Percentiles rank a stretch among this genome's conserved stretches.
These are phyloP conservation scores for Umbilicaria muhlenbergii DNA, from an alignment of 495 filamentous ascomycete genomes.

Conservation along the genomic window DNA sequence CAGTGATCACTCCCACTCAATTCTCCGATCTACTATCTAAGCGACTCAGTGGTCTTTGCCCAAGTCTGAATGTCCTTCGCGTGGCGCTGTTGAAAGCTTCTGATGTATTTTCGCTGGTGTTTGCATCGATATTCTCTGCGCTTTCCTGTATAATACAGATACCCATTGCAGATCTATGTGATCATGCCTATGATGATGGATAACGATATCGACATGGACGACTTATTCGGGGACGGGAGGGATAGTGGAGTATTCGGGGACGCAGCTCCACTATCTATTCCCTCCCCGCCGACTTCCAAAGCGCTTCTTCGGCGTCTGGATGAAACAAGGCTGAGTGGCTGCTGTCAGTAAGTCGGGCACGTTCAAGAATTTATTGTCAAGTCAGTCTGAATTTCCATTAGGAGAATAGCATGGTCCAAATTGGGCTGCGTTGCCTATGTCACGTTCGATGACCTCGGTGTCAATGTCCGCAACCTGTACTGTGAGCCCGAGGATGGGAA, in stretches of 20 bases:
- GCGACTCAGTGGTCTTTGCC: no score
- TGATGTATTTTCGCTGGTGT: no score
- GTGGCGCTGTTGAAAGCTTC: no score
- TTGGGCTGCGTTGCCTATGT: slow-evolving; percentile 77
- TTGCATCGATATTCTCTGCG: background rate
- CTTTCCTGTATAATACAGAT: background rate
- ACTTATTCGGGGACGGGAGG: no score
- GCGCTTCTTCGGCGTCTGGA: slow-evolving; percentile 58
- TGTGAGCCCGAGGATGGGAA: slow-evolving; percentile 53
- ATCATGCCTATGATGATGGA: slow-evolving; percentile 41
- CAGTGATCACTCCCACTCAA: no score
- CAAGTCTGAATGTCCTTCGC: no score
- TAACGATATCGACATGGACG: slow-evolving; percentile 50
- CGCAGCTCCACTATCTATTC: slow-evolving; percentile 36
- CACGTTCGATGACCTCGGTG: slow-evolving; percentile 44
- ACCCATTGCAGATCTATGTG: background rate
- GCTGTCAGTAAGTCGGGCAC: slow-evolving; percentile 54
- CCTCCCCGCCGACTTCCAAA: slow-evolving; percentile 37
- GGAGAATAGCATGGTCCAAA: slow-evolving; percentile 79
- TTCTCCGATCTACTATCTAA: no score
- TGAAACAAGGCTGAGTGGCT: slow-evolving; percentile 63
- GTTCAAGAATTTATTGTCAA: background rate
- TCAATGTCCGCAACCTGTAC: slow-evolving; percentile 57
- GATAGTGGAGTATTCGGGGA: slow-evolving; percentile 59
- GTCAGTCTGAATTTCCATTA: slow-evolving; percentile 21